Evolutionary conservation across 768 basidiomycete genomes (phyloP).

Genomic region (Ephemerocybe angulata): DNA sequence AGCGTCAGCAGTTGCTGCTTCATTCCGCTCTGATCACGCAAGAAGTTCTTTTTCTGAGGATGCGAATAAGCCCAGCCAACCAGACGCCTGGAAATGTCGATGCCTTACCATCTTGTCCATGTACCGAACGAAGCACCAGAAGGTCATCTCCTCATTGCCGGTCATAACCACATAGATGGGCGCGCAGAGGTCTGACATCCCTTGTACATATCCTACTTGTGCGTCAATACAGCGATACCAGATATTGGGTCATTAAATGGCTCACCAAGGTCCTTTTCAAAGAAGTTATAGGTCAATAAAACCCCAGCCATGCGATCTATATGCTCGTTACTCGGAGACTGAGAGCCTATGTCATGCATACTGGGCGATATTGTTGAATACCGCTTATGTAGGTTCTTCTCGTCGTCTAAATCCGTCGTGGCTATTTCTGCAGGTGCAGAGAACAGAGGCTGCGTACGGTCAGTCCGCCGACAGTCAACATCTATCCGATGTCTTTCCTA

Average conservation of each 20-base stretch:
- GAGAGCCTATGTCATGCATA: conserved; percentile 72
- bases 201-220: conserved; percentile 85
- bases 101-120: conserved; percentile 90
- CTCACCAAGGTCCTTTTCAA: conserved; percentile 83
- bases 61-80: conserved; percentile 7
- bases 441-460: conserved; percentile 90
- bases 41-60: conserved; percentile 85
- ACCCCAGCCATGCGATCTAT: conserved; percentile 85
- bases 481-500: conserved; percentile 91
- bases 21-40: conserved; percentile 97
- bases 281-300: conserved; percentile 87
- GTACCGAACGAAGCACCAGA: conserved; percentile 94
- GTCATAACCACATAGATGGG: conserved; percentile 91
- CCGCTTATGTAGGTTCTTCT: conserved; percentile 52
- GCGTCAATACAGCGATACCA: not conserved
- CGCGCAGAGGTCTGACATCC: conserved; percentile 95
- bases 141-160: conserved; percentile 85
- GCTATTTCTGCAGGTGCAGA: conserved; percentile 39
- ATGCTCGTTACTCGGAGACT: conserved; percentile 87
- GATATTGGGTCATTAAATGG: conserved; percentile 15
- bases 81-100: not conserved
- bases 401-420: conserved; percentile 40
- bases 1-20: conserved; percentile 86
- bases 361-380: conserved; percentile 76
- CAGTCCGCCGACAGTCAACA: conserved; percentile 95